phyloP scores from a whole-genome alignment of 2,329 filamentous ascomycete species.

The Davidsoniella virescens region DNA sequence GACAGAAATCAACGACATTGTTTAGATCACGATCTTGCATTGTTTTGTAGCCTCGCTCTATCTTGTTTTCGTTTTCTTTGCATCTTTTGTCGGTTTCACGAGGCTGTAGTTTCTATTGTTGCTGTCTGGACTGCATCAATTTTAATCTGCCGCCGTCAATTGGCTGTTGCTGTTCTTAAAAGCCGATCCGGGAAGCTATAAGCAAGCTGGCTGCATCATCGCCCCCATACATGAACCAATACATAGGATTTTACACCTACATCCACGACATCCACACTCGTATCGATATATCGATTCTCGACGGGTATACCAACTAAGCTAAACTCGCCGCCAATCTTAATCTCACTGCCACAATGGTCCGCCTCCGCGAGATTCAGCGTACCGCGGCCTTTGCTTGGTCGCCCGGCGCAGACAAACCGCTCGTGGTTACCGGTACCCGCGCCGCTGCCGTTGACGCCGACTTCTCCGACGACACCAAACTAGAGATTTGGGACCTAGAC shows the following conservation, averaged over 20 bases:
- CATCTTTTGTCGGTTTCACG: slow-evolving; percentile 3
- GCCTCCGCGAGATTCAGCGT: slow-evolving; percentile 86
- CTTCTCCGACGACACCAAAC: slow-evolving; percentile 91
- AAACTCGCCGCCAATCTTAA: not conserved
- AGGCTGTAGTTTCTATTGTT: slow-evolving; percentile 5
- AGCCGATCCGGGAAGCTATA: not conserved
- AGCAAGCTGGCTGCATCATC: not conserved
- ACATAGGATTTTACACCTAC: not conserved
- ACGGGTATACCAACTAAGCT: not conserved
- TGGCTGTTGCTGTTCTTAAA: too few relatives aligned
- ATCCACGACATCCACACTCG: not conserved
- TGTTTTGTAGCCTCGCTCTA: not conserved
- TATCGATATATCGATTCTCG: not conserved
- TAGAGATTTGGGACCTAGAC: slow-evolving; percentile 90
- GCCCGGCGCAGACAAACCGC: slow-evolving; percentile 57
- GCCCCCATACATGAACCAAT: not conserved
- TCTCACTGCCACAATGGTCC: slow-evolving; percentile 54
- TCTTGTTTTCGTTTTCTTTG: slow-evolving; percentile 1
- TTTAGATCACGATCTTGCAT: not conserved
- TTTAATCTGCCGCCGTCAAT: too few relatives aligned
- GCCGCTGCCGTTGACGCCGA: slow-evolving; percentile 92
- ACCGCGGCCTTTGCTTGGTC: slow-evolving; percentile 98
- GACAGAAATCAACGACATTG: not conserved
- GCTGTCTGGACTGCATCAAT: slow-evolving; percentile 9
- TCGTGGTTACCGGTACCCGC: slow-evolving; percentile 84